Evolutionary conservation across 2,329 filamentous ascomycete species (phyloP).

Genomic region (Ascochyta pisi): DNA sequence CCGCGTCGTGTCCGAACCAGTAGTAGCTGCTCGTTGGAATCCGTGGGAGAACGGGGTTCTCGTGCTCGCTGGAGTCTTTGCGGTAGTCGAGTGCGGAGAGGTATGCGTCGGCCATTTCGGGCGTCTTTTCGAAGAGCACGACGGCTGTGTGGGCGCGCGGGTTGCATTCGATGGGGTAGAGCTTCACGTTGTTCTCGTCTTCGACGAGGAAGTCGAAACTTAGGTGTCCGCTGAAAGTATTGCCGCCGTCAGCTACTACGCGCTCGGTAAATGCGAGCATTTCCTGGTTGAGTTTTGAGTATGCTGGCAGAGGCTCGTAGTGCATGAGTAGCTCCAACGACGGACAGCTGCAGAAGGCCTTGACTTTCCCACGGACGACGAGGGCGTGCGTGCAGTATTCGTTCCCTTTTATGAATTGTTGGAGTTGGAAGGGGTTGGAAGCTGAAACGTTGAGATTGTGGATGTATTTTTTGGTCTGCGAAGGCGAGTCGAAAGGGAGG

Average conservation of each 20-base stretch:
- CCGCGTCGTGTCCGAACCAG: constrained; percentile 72
- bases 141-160: constrained; percentile 73
- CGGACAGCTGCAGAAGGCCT: constrained; percentile 71
- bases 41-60: constrained; percentile 27
- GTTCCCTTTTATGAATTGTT: constrained; percentile 68
- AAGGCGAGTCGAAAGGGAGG: constrained; percentile 62
- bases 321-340: constrained; percentile 70
- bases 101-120: constrained; percentile 39
- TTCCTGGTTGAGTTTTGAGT: constrained; percentile 61
- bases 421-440: constrained; percentile 68
- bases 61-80: constrained; percentile 14
- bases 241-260: constrained; percentile 60
- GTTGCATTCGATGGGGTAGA: constrained; percentile 76
- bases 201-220: constrained; percentile 75
- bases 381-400: constrained; percentile 78
- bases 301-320: constrained; percentile 65
- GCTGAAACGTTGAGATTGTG: constrained; percentile 62
- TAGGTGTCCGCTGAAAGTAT: constrained; percentile 70
- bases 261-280: constrained; percentile 71
- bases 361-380: constrained; percentile 68
- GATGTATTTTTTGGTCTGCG: constrained; percentile 63
- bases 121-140: constrained; percentile 60
- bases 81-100: constrained; percentile 30
- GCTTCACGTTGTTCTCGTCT: constrained; percentile 37
- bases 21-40: constrained; percentile 55